Base-by-base conservation (phyloP, 176 grass and related monocot species). In the Aegilops longissima region DNA sequence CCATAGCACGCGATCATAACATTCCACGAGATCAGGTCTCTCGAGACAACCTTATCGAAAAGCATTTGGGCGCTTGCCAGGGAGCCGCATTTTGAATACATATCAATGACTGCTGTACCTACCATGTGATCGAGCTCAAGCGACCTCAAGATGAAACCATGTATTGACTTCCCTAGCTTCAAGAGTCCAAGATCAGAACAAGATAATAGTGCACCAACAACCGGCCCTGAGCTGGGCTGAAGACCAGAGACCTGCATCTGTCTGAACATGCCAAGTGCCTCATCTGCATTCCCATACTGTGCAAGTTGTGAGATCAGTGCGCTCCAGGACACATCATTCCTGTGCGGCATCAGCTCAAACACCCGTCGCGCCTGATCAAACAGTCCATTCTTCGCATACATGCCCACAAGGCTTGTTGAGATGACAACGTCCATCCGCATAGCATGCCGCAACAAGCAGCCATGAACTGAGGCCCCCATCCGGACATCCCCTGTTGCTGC, bases 81-180 rank as follows among this genome's bases (percentile, higher is more conserved):
- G 77, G 81, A 89, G 21, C 92, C 92, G 1, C 92, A 91, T 84
- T 94, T 94, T 9, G 92, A 94, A 63, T 94, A 94, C 92, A 94
- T 94, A 24, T 91, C 61, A 76, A 94, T 79, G 44, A 85, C 72
- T 65, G 89, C 81, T 31, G 92, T 94, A 12, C 31, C 72, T 47
- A 66, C 29, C 72, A 89, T 66, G 58, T 78, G 70, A 34, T 82
- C 73, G n/a, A 89, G 73, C 13, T 87, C 78, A 68, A 92, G 67
- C 56, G 78, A 87, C 85, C 78, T 87, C 40, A 83, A 44, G 36
- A 89, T 85, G 66, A 91, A 94, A 62, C 81, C 72, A 87, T 94
- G 92, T 52, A 94, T 76, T 17, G 92, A 85, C 58, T 82, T 94
- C 39, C 92, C 89, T 47, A 92, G 68, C 82, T 89, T 94, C 78